A percentile compares a stretch with the other conserved stretches of the same genome.
These are phyloP conservation scores for Boletus subparvulus DNA, from an alignment of 768 basidiomycete genomes.

Conservation along the genomic window DNA sequence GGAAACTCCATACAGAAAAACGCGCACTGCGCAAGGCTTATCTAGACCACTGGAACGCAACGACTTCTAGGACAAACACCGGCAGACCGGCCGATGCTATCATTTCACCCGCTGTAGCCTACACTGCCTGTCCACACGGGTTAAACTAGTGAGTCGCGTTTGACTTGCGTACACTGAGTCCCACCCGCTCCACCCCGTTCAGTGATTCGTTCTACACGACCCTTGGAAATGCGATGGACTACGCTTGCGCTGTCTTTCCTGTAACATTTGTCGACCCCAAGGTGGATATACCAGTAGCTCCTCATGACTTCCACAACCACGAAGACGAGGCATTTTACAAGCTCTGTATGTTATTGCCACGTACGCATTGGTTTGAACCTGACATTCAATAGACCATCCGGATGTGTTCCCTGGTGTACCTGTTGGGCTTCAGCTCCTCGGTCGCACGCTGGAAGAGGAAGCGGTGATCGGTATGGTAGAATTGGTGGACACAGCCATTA, in stretches of 20 bases:
- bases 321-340: constrained; percentile 46
- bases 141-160: constrained; percentile 36
- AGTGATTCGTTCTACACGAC: constrained; percentile 46
- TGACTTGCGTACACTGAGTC: constrained; percentile 9
- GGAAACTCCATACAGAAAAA: constrained; percentile 47
- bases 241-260: constrained; percentile 44
- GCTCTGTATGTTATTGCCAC: constrained; percentile 38
- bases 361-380: background rate
- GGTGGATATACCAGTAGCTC: constrained; percentile 36
- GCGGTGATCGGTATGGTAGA: constrained; percentile 51
- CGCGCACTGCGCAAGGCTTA: constrained; percentile 42
- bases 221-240: constrained; percentile 49
- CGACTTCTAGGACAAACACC: constrained; percentile 42
- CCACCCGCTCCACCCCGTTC: constrained; percentile 8
- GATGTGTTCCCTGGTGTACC: constrained; percentile 46
- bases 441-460: constrained; percentile 50
- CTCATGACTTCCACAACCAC: constrained; percentile 41
- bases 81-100: constrained; percentile 54
- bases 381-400: constrained; percentile 39
- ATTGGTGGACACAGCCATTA: constrained; percentile 40
- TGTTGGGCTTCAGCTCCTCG: constrained; percentile 48
- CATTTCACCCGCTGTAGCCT: constrained; percentile 45
- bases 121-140: constrained; percentile 46
- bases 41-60: constrained; percentile 50
- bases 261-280: constrained; percentile 46